These are phyloP conservation scores for Fraxinus floribunda DNA, from an alignment of 305 asterid genomes.

Conservation along the genomic window DNA sequence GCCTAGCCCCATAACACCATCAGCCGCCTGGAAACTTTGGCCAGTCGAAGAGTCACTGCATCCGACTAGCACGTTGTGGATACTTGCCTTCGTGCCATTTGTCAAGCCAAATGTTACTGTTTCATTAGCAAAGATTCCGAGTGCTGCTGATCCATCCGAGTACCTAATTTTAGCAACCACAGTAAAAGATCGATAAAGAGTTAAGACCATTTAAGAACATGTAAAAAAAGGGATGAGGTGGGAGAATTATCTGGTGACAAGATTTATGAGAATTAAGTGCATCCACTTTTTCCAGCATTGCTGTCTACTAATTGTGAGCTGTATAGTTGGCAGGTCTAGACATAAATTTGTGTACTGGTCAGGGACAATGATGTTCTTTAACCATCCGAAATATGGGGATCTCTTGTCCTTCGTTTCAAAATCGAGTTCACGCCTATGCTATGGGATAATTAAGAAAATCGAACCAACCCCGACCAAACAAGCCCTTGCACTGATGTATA, in stretches of 20 bases:
- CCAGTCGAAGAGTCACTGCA: constrained; percentile 45
- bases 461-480: constrained; percentile 29
- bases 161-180: constrained; percentile 37
- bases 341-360: neutral
- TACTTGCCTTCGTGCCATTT: constrained; percentile 27
- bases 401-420: neutral
- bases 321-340: neutral
- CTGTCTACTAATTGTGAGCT: neutral
- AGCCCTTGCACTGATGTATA: constrained; percentile 11
- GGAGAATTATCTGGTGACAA: too few relatives aligned
- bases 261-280: neutral
- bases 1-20: constrained; percentile 61
- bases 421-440: neutral
- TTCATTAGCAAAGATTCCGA: constrained; percentile 49
- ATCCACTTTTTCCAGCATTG: neutral
- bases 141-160: constrained; percentile 48
- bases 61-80: constrained; percentile 44
- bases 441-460: neutral
- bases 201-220: too few relatives aligned
- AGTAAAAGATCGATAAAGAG: neutral
- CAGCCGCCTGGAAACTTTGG: constrained; percentile 32
- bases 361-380: neutral
- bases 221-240: too few relatives aligned
- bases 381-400: neutral
- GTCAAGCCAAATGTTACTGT: constrained; percentile 35